Percentiles rank a stretch among this genome's conserved stretches.
Conservation (phyloP, 2,329 filamentous ascomycete genomes). For the Paracoccidioides brasiliensis region DNA sequence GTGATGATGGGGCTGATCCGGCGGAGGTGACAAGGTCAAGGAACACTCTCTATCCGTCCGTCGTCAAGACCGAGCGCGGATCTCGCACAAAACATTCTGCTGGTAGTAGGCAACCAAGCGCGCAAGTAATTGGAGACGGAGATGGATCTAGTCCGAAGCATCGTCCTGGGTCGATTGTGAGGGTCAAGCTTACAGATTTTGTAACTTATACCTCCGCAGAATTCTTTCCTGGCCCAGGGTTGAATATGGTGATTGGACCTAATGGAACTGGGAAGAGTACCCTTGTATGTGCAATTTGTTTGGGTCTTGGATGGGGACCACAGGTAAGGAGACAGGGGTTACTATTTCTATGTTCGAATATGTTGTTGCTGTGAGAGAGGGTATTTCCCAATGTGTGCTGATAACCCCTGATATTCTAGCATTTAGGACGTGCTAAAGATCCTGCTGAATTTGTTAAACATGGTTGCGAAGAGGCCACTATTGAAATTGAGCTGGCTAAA, state of each 20-base stretch:
- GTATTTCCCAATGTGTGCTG: not conserved
- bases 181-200: conserved; percentile 76
- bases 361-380: not conserved
- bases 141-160: conserved; percentile 13
- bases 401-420: conserved; percentile 26
- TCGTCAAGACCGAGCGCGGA: not conserved
- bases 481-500: conserved; percentile 81
- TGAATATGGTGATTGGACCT: conserved; percentile 99
- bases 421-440: conserved; percentile 74
- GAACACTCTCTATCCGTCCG: not conserved
- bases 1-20: not conserved
- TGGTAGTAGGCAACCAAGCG: not conserved
- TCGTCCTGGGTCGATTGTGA: conserved; percentile 73
- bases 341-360: not conserved
- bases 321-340: conserved; percentile 29
- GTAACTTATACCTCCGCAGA: conserved; percentile 90
- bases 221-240: conserved; percentile 76
- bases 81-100: not conserved
- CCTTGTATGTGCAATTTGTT: conserved; percentile 87
- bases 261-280: conserved; percentile 98
- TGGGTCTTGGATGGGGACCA: conserved; percentile 76
- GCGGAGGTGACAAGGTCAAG: not conserved
- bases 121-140: not conserved
- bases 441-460: conserved; percentile 90
- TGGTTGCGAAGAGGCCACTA: conserved; percentile 59